Evolutionary conservation across 1,284 basidiomycete genomes (phyloP), one percentile per base, ranked within the genome.

Genomic region (Heliocybe sulcata): DNA sequence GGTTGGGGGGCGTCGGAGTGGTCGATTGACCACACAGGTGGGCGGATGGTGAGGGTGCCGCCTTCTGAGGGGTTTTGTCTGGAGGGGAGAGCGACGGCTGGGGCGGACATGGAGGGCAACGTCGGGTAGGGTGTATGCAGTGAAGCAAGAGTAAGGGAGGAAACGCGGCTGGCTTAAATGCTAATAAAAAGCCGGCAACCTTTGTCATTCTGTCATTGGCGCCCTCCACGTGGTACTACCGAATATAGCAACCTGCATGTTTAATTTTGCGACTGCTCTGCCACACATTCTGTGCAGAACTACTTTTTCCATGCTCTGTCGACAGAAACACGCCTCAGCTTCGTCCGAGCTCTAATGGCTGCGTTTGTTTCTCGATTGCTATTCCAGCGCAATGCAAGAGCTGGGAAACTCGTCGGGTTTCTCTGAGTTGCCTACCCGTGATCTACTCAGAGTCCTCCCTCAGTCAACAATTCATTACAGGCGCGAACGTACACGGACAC

Each of bases 1-100:
- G 69, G 61, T n/a, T 71, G 64, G 1, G 72, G 65, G 2, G 69
- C 59, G 14, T 65, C 67, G 2, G 75, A 64, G 19, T 73, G 60
- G 33, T 78, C 72, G 22, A 88, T 73, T 3, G 82, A 67, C 87
- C 87, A 89, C 1, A 88, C 77, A 2, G 83, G 81, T 16, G 81
- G 77, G 57, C 73, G 77, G 11, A 56, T 62, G 54, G 59, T 65
- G 49, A 42, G 38, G 38, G 3, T 42, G n/a, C 8, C 38, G 16
- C 38, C 38, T 50, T 58, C 4, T n/a, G 59, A 52, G 1, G 58
- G 33, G 22, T 64, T 61, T 11, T 62, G 55, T 31, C 65, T 60
- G 35, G 62, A 58, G 1, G 71, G 70, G 10, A 73, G 65, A 42
- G 67, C 68, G 10, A 72, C 68, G 1, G 70, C 67, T 20, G 66